Evolutionary conservation across 495 filamentous ascomycete species (phyloP).

Genomic region (Daldinia grandis): DNA sequence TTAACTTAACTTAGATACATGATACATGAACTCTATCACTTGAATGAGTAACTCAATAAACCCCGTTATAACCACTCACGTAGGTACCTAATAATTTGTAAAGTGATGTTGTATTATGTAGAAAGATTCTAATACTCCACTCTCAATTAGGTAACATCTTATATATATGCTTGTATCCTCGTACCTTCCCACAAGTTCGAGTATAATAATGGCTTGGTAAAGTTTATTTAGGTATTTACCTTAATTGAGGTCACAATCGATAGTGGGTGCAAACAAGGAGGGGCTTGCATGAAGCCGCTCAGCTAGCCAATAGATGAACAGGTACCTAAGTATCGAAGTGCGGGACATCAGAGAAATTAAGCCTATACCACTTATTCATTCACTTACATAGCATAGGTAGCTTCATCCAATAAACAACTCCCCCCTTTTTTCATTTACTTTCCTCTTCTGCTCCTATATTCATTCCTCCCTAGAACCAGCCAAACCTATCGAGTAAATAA

Average conservation of each 20-base stretch:
- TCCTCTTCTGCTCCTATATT: neutral
- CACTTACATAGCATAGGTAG: neutral
- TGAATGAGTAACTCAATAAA: too few species aligned
- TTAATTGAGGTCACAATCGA: slow-evolving; percentile 12
- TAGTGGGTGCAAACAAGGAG: slow-evolving; percentile 27
- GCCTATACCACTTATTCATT: slow-evolving; percentile 10
- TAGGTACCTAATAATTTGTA: too few species aligned
- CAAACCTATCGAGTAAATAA: neutral
- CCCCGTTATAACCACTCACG: too few species aligned
- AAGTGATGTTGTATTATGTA: too few species aligned
- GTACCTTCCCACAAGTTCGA: too few species aligned
- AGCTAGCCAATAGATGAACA: neutral
- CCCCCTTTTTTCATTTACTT: neutral
- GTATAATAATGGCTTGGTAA: neutral
- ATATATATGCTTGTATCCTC: too few species aligned
- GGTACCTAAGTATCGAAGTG: slow-evolving; percentile 19
- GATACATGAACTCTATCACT: too few species aligned
- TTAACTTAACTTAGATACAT: too few species aligned
- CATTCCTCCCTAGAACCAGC: neutral
- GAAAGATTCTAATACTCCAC: too few species aligned
- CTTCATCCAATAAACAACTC: slow-evolving; percentile 27
- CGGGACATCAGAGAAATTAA: slow-evolving; percentile 35
- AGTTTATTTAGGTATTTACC: too few species aligned
- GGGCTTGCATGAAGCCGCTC: slow-evolving; percentile 10
- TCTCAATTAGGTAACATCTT: too few species aligned